Evolutionary conservation across 345 rosid species (phyloP).

Genomic region (Gossypium anomalum): DNA sequence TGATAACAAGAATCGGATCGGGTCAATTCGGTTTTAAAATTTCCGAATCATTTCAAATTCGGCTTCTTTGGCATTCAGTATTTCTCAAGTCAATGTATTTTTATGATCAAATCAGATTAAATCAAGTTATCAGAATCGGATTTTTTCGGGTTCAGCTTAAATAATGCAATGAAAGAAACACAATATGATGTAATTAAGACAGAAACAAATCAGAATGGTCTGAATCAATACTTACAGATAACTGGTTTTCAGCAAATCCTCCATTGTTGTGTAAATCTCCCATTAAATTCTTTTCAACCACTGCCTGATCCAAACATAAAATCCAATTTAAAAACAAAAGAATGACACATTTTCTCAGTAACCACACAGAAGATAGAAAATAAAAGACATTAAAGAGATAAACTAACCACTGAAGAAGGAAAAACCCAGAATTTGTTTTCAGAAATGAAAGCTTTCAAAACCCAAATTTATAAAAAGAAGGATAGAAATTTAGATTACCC

Average conservation of each 20-base stretch:
- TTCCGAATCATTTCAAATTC: background rate
- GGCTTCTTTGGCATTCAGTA: background rate
- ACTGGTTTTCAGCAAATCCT: conserved; percentile 22
- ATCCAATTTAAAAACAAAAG: background rate
- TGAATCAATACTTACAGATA: conserved; percentile 30
- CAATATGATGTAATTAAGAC: background rate
- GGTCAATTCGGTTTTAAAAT: background rate
- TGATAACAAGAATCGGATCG: conserved; percentile 16
- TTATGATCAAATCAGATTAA: too few species aligned
- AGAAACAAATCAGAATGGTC: background rate
- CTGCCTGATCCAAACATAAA: conserved; percentile 12
- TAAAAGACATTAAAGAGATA: background rate
- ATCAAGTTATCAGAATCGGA: too few species aligned
- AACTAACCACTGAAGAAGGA: conserved; percentile 24
- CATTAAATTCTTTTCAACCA: conserved; percentile 30
- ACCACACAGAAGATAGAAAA: background rate
- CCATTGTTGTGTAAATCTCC: conserved; percentile 29
- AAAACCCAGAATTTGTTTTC: conserved; percentile 6
- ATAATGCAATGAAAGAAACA: background rate
- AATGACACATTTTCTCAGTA: background rate
- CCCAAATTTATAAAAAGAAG: conserved; percentile 25
- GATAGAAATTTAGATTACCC: conserved; percentile 15
- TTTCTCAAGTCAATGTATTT: too few species aligned
- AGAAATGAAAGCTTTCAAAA: conserved; percentile 8
- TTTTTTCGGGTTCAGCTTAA: background rate